These are phyloP conservation scores for Groenewaldozyma sp. DNA, from an alignment of 1,139 yeast species.

Conservation along the genomic window DNA sequence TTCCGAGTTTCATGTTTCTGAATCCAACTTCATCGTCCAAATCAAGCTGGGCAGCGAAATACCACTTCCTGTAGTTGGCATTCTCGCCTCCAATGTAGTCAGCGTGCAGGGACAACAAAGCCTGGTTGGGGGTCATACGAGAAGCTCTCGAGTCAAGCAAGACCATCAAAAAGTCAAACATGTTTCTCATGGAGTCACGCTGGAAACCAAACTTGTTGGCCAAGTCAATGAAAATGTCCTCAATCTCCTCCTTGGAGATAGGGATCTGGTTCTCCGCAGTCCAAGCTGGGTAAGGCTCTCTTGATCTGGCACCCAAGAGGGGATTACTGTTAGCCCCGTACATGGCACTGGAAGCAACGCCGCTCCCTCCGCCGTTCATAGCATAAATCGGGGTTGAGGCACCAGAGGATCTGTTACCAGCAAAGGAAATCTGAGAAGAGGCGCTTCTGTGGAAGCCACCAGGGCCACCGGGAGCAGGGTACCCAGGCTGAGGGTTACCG, in stretches of 20 bases:
- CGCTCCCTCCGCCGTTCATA: constrained; percentile 41
- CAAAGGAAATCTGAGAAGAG: constrained; percentile 44
- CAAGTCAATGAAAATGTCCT: constrained; percentile 82
- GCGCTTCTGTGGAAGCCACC: constrained; percentile 16
- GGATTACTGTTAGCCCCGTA: not conserved
- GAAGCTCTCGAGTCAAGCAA: constrained; percentile 91
- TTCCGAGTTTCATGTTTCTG: constrained; percentile 72
- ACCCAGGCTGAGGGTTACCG: constrained; percentile 5
- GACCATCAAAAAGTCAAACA: constrained; percentile 93
- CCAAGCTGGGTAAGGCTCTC: constrained; percentile 96
- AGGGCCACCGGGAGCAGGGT: not conserved
- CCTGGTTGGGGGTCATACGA: constrained; percentile 95
- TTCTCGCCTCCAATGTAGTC: constrained; percentile 95
- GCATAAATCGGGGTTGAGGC: constrained; percentile 96
- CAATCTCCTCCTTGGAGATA: constrained; percentile 76
- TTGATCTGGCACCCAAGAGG: constrained; percentile 18
- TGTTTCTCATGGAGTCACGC: constrained; percentile 93
- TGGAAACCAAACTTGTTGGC: constrained; percentile 94
- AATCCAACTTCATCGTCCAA: constrained; percentile 75
- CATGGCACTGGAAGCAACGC: constrained; percentile 9
- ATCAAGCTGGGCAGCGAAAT: constrained; percentile 86
- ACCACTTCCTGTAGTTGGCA: constrained; percentile 92
- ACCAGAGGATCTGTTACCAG: constrained; percentile 81
- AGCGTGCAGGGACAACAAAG: constrained; percentile 83
- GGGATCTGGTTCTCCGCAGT: constrained; percentile 87